Conservation (phyloP, 768 basidiomycete species). For the Lactifluus piperatus region DNA sequence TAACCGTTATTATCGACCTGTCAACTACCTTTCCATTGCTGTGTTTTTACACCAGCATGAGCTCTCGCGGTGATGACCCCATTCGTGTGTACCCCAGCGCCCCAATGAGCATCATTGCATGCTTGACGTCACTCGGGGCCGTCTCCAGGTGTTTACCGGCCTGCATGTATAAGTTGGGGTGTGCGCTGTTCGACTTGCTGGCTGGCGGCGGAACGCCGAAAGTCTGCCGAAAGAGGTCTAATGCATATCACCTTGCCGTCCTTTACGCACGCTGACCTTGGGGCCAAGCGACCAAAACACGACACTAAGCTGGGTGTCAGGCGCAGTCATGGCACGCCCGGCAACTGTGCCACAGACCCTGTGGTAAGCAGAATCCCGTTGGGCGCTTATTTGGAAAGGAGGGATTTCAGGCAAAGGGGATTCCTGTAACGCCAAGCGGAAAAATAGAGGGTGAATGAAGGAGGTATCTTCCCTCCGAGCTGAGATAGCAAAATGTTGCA, state of each 20-base stretch:
- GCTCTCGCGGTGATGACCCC: background rate
- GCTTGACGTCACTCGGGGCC: constrained; percentile 10
- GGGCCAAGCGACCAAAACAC: constrained; percentile 11
- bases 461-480: constrained; percentile 16
- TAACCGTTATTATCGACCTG: background rate
- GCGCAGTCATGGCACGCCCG: constrained; percentile 8
- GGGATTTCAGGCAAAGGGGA: constrained; percentile 6
- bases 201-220: constrained; percentile 11
- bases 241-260: constrained; percentile 6
- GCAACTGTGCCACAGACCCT: constrained; percentile 17
- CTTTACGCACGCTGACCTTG: background rate
- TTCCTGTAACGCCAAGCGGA: constrained; percentile 7
- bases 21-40: no score
- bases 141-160: background rate
- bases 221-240: constrained; percentile 12
- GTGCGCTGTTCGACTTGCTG: background rate
- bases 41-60: background rate
- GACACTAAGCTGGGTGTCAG: constrained; percentile 13
- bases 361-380: constrained; percentile 13
- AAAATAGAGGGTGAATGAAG: constrained; percentile 8
- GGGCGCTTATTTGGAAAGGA: background rate
- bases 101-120: background rate
- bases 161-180: background rate
- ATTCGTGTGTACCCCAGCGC: background rate
- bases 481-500: constrained; percentile 3